Evolutionary conservation across 208 protist genomes (phyloP).

Genomic region (Naegleria lovaniensis): DNA sequence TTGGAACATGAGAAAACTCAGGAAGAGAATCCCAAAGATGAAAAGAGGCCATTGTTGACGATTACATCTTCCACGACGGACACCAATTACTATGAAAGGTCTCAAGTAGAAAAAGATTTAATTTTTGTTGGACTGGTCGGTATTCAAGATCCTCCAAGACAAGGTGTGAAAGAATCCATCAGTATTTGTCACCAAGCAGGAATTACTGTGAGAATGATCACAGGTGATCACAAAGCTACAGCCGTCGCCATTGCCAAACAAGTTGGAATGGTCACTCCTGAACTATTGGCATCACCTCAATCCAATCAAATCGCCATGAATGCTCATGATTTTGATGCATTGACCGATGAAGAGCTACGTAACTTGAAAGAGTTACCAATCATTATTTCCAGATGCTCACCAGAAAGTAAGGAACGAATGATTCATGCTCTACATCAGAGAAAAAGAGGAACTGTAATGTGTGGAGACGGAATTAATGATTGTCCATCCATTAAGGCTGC

Average conservation of each 20-base stretch:
- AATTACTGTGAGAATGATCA: constrained; percentile 77
- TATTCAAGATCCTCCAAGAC: constrained; percentile 78
- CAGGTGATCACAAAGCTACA: constrained; percentile 74
- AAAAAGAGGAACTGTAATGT: constrained; percentile 68
- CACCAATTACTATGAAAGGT: constrained; percentile 22
- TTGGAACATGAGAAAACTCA: too few relatives aligned
- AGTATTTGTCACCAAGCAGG: constrained; percentile 72
- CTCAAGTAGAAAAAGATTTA: constrained; percentile 68
- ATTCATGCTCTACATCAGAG: constrained; percentile 72
- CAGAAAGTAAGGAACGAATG: constrained; percentile 79
- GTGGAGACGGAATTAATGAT: constrained; percentile 80
- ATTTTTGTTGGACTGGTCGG: constrained; percentile 75
- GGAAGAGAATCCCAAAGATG: too few relatives aligned
- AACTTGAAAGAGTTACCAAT: constrained; percentile 63
- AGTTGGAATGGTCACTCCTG: constrained; percentile 68
- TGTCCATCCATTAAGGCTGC: constrained; percentile 74
- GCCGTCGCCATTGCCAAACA: constrained; percentile 70
- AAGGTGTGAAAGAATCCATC: constrained; percentile 68
- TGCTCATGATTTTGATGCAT: constrained; percentile 68
- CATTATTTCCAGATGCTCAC: constrained; percentile 74
- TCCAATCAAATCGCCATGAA: constrained; percentile 28
- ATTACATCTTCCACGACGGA: too few relatives aligned
- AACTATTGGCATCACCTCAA: constrained; percentile 39
- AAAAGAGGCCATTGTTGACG: too few relatives aligned
- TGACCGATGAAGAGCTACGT: constrained; percentile 61